A percentile compares a stretch with the other conserved stretches of the same genome.
These are phyloP conservation scores for Gracilaria gracilis DNA, from an alignment of 23 red algal species.

Conservation along the genomic window DNA sequence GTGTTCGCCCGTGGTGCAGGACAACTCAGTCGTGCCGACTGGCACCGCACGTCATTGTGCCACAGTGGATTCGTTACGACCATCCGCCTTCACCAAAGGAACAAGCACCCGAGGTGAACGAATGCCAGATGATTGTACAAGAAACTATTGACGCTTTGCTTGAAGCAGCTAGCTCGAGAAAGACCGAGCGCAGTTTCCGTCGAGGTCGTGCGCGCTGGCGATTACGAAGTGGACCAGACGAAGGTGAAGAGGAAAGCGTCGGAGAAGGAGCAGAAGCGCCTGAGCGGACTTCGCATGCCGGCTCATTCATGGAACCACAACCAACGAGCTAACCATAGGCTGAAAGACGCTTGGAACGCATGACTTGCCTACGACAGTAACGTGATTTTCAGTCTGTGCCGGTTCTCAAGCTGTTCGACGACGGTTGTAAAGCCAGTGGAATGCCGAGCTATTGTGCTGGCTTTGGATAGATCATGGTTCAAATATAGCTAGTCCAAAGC, in stretches of 20 bases:
- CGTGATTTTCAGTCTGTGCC: not conserved
- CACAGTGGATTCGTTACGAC: slow-evolving; percentile 66
- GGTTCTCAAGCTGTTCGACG: not conserved
- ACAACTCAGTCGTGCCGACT: slow-evolving; percentile 46
- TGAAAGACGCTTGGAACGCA: not conserved
- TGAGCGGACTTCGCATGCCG: not conserved
- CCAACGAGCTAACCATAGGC: not conserved
- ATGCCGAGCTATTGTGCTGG: not conserved
- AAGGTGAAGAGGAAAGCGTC: slow-evolving; percentile 11
- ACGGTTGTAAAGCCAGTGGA: not conserved
- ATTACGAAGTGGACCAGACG: slow-evolving; percentile 7
- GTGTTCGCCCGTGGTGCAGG: slow-evolving; percentile 72
- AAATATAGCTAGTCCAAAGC: not conserved
- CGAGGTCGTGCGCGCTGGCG: slow-evolving; percentile 12
- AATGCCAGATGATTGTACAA: slow-evolving; percentile 31
- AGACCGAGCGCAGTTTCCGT: slow-evolving; percentile 9
- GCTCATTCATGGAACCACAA: not conserved
- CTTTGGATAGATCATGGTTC: not conserved
- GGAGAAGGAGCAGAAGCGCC: not conserved
- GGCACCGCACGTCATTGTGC: slow-evolving; percentile 70
- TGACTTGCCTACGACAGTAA: not conserved
- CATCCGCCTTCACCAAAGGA: slow-evolving; percentile 37
- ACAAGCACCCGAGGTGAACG: not conserved
- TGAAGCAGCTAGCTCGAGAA: slow-evolving; percentile 24
- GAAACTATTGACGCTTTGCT: slow-evolving; percentile 36